These are phyloP conservation scores for Neurospora sp. DNA, from an alignment of 495 filamentous ascomycete genomes.

Conservation along the genomic window DNA sequence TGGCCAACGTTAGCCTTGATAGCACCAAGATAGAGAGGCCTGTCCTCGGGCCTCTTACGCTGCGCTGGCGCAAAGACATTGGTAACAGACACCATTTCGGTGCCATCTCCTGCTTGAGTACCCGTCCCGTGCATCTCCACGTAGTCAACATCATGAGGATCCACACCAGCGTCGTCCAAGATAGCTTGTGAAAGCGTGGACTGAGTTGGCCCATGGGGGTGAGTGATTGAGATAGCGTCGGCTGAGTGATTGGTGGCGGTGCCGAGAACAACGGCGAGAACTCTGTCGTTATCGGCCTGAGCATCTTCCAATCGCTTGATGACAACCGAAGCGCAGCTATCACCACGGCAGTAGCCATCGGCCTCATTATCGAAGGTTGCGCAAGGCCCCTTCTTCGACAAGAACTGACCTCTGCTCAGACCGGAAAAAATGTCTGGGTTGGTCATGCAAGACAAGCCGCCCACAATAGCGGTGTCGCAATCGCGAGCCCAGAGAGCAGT, in stretches of 20 bases:
- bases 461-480: slow-evolving; percentile 75
- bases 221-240: slow-evolving; percentile 71
- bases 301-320: slow-evolving; percentile 71
- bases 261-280: slow-evolving; percentile 57
- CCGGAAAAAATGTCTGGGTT: slow-evolving; percentile 81
- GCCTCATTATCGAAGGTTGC: slow-evolving; percentile 70
- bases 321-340: slow-evolving; percentile 60
- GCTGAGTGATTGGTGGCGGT: slow-evolving; percentile 68
- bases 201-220: slow-evolving; percentile 67
- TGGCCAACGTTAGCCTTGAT: slow-evolving; percentile 88
- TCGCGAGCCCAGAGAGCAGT: slow-evolving; percentile 71
- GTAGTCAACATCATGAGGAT: slow-evolving; percentile 67
- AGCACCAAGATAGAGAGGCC: slow-evolving; percentile 71
- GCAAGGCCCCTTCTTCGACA: slow-evolving; percentile 70
- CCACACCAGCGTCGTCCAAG: slow-evolving; percentile 56
- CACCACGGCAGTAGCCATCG: slow-evolving; percentile 70
- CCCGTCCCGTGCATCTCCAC: slow-evolving; percentile 90
- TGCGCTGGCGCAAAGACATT: slow-evolving; percentile 70
- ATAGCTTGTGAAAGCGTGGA: slow-evolving; percentile 58
- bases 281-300: slow-evolving; percentile 59
- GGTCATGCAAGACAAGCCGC: slow-evolving; percentile 69
- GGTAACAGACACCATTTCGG: slow-evolving; percentile 69
- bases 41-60: slow-evolving; percentile 51
- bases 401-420: slow-evolving; percentile 72
- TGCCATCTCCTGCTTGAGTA: slow-evolving; percentile 71